Conservation (phyloP, 2,329 filamentous ascomycete species). For the Paraphoma chrysanthemicola region DNA sequence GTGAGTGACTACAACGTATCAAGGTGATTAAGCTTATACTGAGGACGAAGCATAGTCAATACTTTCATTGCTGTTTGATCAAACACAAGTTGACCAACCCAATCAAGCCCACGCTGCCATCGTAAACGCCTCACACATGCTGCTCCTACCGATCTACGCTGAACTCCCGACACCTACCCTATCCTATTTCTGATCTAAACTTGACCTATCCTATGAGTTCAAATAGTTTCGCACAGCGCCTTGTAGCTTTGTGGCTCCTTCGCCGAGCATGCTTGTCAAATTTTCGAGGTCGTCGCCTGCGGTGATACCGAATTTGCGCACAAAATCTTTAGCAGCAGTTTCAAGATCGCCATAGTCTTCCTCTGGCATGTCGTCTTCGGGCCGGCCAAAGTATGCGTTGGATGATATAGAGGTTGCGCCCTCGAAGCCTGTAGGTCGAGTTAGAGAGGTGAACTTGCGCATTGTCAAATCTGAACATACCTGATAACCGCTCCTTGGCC, state of each 20-base stretch:
- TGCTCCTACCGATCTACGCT: neutral
- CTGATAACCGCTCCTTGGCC: slow-evolving; percentile 82
- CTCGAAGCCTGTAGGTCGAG: slow-evolving; percentile 72
- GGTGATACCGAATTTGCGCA: slow-evolving; percentile 92
- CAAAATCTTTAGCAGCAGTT: slow-evolving; percentile 92
- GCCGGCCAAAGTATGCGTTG: slow-evolving; percentile 95
- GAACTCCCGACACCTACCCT: neutral
- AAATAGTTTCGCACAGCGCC: slow-evolving; percentile 55
- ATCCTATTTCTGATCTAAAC: neutral
- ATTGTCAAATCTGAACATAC: slow-evolving; percentile 17
- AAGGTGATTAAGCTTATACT: too few relatives aligned
- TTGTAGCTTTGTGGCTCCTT: slow-evolving; percentile 84
- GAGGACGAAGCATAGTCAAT: neutral
- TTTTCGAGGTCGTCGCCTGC: slow-evolving; percentile 97
- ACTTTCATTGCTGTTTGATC: neutral
- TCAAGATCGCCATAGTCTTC: slow-evolving; percentile 92
- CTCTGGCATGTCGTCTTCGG: slow-evolving; percentile 75
- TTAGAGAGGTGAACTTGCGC: neutral
- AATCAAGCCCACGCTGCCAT: neutral
- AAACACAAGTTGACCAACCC: neutral
- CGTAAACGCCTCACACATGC: neutral
- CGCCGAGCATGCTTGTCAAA: slow-evolving; percentile 79
- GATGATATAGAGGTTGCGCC: slow-evolving; percentile 91
- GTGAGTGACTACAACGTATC: too few relatives aligned
- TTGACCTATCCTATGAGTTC: slow-evolving; percentile 41